Base-by-base conservation (phyloP, 345 rosid species). In the Salix brachista region DNA sequence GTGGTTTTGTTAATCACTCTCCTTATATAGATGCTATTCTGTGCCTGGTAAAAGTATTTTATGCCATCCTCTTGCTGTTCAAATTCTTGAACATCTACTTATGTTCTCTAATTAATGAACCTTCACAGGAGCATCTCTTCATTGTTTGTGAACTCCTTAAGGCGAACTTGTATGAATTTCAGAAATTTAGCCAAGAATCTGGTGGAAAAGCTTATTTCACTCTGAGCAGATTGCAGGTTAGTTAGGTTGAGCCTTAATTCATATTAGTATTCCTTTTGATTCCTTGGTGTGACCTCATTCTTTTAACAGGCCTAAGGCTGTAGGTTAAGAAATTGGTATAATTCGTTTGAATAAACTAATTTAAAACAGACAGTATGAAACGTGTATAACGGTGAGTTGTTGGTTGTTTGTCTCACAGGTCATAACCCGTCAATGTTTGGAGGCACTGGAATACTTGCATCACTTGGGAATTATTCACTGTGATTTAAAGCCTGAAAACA, bases 401-500 rank as follows among this genome's bases (percentile, higher is more conserved):
- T 17, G 41, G n/a, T 30, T 78, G 26, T 75, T 67, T 61, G 25
- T 70, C 5, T 21, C 62, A 28, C 87, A 96, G 99, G 77, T 71
- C 68, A 92, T 96, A 87, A 86, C 94, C 13, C 89, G 90, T 1
- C 99, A 96, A 76, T 93, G 98, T 87, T 85, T 96, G 83, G 98
- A 96, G 83, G 99, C 98, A 1, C 82, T 96, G 75, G 90, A 87
- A 58, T 96, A 89, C 82, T 85, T 96, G 74, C 98, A 96, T 23
- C 80, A 79, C 28, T 74, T 96, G 88, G 99, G 97, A 81, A 89
- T 96, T 67, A 90, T 96, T 74, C 99, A 96, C 81, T 92, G 99
- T 71, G 99, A 96, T 88, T 89, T 96, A 48, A 96, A 96, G 84
- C 98, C 98, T 2, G 98, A 96, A 80, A 96, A 96, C 54, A 87